Percentiles rank a stretch among this genome's conserved stretches.
phyloP scores from a whole-genome alignment of 2,329 filamentous ascomycete genomes.

The Ceratocystiopsis brevicomis region DNA sequence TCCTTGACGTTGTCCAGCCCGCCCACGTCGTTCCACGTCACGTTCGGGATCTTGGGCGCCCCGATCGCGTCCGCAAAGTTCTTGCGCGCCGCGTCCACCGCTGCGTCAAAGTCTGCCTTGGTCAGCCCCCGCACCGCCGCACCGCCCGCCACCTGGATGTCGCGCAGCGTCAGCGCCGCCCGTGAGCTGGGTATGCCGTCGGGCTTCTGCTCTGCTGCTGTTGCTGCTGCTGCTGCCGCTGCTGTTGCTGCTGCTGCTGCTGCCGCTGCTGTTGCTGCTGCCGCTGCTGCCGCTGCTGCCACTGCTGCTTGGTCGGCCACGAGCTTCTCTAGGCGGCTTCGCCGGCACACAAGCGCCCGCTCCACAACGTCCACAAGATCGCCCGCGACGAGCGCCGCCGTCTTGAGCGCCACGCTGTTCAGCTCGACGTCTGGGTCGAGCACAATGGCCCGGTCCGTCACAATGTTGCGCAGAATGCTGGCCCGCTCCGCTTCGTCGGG shows the following conservation, averaged over 20 bases:
- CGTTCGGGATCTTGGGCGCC: constrained; percentile 93
- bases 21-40: constrained; percentile 90
- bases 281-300: too few species aligned
- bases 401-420: constrained; percentile 74
- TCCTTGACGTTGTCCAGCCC: constrained; percentile 88
- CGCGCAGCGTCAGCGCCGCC: constrained; percentile 46
- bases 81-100: constrained; percentile 86
- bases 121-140: constrained; percentile 60
- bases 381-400: constrained; percentile 82
- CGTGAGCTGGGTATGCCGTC: too few species aligned
- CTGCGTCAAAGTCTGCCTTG: constrained; percentile 71
- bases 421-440: constrained; percentile 72
- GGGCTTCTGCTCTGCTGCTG: constrained; percentile 1
- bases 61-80: constrained; percentile 97
- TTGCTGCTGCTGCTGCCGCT: too few species aligned
- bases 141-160: constrained; percentile 79
- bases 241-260: too few species aligned
- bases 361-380: constrained; percentile 91
- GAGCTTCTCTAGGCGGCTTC: constrained; percentile 55
- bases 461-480: constrained; percentile 61
- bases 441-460: constrained; percentile 57
- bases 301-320: constrained; percentile 19
- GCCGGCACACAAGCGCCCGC: constrained; percentile 61
- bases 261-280: too few species aligned
- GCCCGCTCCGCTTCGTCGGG: constrained; percentile 87